Base-by-base conservation (phyloP, 2,329 filamentous ascomycete species). In the Colletotrichum neosansevieriae region DNA sequence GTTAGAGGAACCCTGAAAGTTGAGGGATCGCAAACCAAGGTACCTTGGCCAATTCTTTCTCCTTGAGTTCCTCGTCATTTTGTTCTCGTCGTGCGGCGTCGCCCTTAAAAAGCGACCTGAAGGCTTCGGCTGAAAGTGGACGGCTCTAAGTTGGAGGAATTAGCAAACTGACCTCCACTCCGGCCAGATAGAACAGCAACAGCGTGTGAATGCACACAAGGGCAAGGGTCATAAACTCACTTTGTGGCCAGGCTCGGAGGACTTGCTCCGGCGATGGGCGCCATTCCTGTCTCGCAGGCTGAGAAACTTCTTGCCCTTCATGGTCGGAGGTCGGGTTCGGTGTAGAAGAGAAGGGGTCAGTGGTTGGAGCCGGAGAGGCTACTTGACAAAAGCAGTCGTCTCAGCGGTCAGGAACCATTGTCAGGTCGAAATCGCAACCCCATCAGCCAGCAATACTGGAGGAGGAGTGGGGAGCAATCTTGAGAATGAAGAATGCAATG, bases 241-340 rank as follows among this genome's bases (percentile, higher is more conserved):
- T 82, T 86, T 89, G 70, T 82, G 82, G 24, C 80, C 78, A 24
- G 85, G 82, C 63, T 89, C 86, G 19, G 83, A 82, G 53, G 87
- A 89, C 73, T 86, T 88, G 74, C 83, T 84, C 68, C 86, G 84
- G 66, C 81, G 82, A 72, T 88, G 85, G 42, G 76, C 72, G 68
- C 81, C 83, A 77, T 84, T 84, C 79, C 88, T 93, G 74, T 93
- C 91, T 72, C 91, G 88, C 73, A 91, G 84, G 78, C 88, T 92
- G 69, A 92, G 88, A 77, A 94, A 90, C 74, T 91, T 89, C 76
- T 87, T 89, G 71, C 83, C 79, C 79, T 86, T 88, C 83, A 88
- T 88, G 75, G 72, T 83, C 75, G 69, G 71, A 59, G 34, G 24
- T 49, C 10, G 19, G 29, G 40, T 38, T 57, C 54, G 64, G 36